Conservation (phyloP, 257 asterid species). For the Solanum sitiens region DNA sequence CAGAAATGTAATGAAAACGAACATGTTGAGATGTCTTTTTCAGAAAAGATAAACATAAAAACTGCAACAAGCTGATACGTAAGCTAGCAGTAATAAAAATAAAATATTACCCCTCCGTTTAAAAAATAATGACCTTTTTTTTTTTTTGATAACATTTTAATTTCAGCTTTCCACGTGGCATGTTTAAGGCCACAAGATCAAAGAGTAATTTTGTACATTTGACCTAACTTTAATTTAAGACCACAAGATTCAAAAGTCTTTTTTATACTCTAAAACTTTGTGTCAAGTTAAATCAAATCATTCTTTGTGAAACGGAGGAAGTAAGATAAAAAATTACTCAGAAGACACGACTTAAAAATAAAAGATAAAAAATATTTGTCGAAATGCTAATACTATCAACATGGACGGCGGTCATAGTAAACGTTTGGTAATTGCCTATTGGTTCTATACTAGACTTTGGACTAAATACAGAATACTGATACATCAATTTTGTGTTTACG, state of each 20-base stretch:
- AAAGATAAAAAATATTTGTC: not conserved
- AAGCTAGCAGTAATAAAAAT: not conserved
- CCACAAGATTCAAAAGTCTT: too few species aligned
- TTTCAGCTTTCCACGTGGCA: too few species aligned
- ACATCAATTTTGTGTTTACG: not conserved
- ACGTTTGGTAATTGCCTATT: not conserved
- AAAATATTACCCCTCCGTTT: too few species aligned
- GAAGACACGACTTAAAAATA: not conserved
- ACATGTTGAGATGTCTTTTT: not conserved
- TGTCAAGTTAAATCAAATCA: too few species aligned
- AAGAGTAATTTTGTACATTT: too few species aligned
- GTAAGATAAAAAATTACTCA: too few species aligned
- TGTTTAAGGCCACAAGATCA: too few species aligned
- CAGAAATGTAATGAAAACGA: not conserved
- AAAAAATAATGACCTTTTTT: too few species aligned
- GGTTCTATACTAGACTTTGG: not conserved
- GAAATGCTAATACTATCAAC: not conserved
- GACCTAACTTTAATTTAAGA: too few species aligned
- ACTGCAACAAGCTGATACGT: not conserved
- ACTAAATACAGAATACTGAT: not conserved
- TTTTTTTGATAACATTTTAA: too few species aligned
- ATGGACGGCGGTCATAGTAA: not conserved
- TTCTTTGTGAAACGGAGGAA: too few species aligned
- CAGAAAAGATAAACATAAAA: not conserved
- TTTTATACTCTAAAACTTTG: too few species aligned